phyloP scores from a whole-genome alignment of 177 flowering plant genomes.

The Vitis hybrid region DNA sequence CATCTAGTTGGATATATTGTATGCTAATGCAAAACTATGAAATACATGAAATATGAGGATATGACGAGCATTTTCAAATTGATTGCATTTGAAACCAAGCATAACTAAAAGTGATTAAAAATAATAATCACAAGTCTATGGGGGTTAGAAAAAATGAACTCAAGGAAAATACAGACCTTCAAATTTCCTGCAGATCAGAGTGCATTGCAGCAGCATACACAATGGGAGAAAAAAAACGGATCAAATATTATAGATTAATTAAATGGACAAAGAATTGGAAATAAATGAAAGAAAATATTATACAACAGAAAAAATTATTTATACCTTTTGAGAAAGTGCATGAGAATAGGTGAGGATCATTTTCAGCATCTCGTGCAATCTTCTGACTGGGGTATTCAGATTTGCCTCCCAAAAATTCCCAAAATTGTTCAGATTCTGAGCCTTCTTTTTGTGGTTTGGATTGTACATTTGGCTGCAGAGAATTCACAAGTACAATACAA shows the following conservation, averaged over 20 bases:
- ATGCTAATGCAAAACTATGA: neutral
- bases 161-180: constrained; percentile 55
- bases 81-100: neutral
- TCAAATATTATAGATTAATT: neutral
- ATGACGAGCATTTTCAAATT: no score
- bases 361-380: constrained; percentile 66
- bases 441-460: constrained; percentile 87
- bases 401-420: constrained; percentile 92
- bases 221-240: constrained; percentile 1
- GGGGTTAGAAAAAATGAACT: constrained; percentile 4
- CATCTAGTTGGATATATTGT: no score
- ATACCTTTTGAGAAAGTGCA: constrained; percentile 74
- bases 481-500: constrained; percentile 15
- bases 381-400: constrained; percentile 80
- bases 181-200: constrained; percentile 57
- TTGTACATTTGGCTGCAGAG: constrained; percentile 84
- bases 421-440: constrained; percentile 82
- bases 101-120: neutral
- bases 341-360: constrained; percentile 89
- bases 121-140: neutral
- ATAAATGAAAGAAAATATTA: neutral
- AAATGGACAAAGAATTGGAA: constrained; percentile 1
- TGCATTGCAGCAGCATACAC: constrained; percentile 16
- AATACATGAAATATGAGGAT: no score
- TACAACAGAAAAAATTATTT: neutral